A percentile compares a stretch with the other conserved stretches of the same genome.
phyloP scores from a whole-genome alignment of 2,329 filamentous ascomycete genomes.

The Botrytis cinerea region DNA sequence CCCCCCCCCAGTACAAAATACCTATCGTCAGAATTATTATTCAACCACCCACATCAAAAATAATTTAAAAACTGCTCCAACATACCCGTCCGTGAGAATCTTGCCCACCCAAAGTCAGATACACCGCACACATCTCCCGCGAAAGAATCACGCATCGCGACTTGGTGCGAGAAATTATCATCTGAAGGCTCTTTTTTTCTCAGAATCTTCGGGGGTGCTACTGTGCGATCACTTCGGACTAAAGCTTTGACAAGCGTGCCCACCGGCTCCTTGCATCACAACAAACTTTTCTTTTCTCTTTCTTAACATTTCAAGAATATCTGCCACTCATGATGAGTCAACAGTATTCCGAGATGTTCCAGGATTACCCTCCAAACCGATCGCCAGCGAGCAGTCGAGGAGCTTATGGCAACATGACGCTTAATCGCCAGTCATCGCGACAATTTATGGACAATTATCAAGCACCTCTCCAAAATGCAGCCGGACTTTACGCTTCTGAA shows the following conservation, averaged over 20 bases:
- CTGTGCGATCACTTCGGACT: conserved; percentile 28
- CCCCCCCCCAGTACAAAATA: conserved; percentile 11
- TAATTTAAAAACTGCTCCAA: neutral
- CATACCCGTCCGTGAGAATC: neutral
- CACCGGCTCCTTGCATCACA: conserved; percentile 41
- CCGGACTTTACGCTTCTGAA: conserved; percentile 69
- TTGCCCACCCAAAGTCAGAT: neutral
- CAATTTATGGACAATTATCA: conserved; percentile 71
- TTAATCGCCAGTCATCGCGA: conserved; percentile 72
- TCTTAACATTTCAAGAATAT: conserved; percentile 19
- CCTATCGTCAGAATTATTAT: neutral
- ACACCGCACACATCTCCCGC: neutral
- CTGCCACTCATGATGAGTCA: conserved; percentile 47
- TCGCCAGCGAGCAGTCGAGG: conserved; percentile 75
- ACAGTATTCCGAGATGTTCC: conserved; percentile 69
- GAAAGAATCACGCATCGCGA: neutral
- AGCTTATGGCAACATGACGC: conserved; percentile 59
- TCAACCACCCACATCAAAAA: neutral
- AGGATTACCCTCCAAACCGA: conserved; percentile 69
- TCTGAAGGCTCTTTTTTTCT: conserved; percentile 28
- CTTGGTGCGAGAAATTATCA: conserved; percentile 24
- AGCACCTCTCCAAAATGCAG: conserved; percentile 42
- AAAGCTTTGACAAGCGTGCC: conserved; percentile 38
- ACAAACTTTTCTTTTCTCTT: conserved; percentile 29
- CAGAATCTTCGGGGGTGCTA: neutral